Evolutionary conservation across 805 yeast species (phyloP), one percentile per base, ranked within the genome.

Genomic region (Kazachstania bromeliacearum): DNA sequence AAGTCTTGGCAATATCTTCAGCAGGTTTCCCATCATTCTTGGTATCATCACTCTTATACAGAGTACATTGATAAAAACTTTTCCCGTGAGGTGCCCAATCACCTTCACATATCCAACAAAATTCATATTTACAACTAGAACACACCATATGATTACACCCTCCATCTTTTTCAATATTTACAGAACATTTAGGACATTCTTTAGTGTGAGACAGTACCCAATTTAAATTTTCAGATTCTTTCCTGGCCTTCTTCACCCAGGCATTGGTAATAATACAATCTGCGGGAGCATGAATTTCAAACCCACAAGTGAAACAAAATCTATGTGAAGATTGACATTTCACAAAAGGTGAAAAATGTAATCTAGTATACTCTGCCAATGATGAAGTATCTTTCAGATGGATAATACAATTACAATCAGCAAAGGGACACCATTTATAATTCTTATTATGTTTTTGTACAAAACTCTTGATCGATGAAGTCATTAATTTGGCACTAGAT

Each of bases 141-240:
- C 98, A 92, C 1, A 77, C 71, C 95, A 92, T 89, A 60, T 92
- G 98, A 59, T 89, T 89, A 62, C 98, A 92, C 0, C 98, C 98
- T 16, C 96, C 97, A 53, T 82, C 82, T 50, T 89, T 87, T 54
- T 92, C 96, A 43, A 89, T 92, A 20, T 76, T 65, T 1, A 85
- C 64, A 7, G 64, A 63, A 63, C 98, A 92, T 50, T 74, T 73
- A 0, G 96, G 94, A 57, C 98, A 92, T 31, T 73, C 72, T 47
- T 85, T 79, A 1, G 98, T 85, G 55, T 89, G 79, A 3, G 81
- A 76, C 3, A 75, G 68, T 17, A 92, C 77, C 96, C 97, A 92
- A 50, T 79, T 75, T 2, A 79, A 70, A 12, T 95, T 85, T 48
- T 84, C 95, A 0, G 92, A 76, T 53, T 92, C 97, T 53, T 85